Conservation (phyloP, 2,329 filamentous ascomycete species). For the Sporothrix pseudoabietina region DNA sequence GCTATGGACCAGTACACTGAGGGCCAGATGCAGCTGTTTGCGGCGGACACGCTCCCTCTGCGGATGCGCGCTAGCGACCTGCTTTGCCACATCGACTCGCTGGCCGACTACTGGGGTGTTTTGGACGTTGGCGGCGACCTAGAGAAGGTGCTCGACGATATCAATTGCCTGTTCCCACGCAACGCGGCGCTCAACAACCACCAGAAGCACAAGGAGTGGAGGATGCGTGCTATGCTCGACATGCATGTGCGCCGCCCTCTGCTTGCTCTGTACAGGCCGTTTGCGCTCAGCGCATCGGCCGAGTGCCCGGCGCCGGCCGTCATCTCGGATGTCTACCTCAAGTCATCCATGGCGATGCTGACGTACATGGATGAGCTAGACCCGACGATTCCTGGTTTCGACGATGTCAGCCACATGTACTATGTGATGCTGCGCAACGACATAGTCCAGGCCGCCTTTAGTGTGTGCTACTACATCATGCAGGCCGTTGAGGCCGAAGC, state of each 20-base stretch:
- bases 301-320: conserved; percentile 50
- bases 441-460: conserved; percentile 58
- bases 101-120: conserved; percentile 57
- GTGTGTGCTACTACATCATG: conserved; percentile 58
- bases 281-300: conserved; percentile 52
- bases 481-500: conserved; percentile 38
- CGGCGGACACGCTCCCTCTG: conserved; percentile 52
- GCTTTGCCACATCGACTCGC: conserved; percentile 54
- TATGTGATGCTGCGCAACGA: conserved; percentile 57
- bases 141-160: conserved; percentile 57
- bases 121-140: conserved; percentile 57
- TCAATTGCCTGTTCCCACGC: conserved; percentile 56
- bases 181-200: conserved; percentile 47
- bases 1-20: conserved; percentile 57
- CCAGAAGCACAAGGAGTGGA: conserved; percentile 55
- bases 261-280: conserved; percentile 57
- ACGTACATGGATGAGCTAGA: conserved; percentile 59
- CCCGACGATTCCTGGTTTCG: conserved; percentile 49
- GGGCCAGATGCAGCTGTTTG: conserved; percentile 58
- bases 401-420: conserved; percentile 55
- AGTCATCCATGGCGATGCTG: conserved; percentile 58
- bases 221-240: conserved; percentile 54
- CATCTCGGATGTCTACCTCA: conserved; percentile 55
- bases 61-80: conserved; percentile 55
- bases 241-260: conserved; percentile 58